Base-by-base conservation (phyloP, 2,329 filamentous ascomycete species). In the Penicillium sp. region DNA sequence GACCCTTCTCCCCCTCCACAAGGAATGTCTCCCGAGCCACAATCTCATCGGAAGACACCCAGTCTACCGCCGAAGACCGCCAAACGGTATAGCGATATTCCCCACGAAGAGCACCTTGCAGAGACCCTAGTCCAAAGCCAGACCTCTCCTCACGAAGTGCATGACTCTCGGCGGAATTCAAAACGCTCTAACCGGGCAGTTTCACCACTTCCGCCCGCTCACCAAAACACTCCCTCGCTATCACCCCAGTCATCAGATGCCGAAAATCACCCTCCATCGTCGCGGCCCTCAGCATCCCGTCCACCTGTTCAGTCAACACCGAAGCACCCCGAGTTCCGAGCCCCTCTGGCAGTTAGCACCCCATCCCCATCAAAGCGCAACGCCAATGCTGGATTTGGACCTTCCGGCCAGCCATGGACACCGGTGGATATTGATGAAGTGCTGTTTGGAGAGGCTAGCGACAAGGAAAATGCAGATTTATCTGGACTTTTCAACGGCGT, bases 221-320 rank as follows among this genome's bases (percentile, higher is more conserved):
- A 68, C 27, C 67, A 69, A 55, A 66, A 63, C 13, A 83, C 84
- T 0, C 87, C 86, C 0, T 89, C 87, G 0, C 82, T 83, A 19
- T 89, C 89, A 1, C 87, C 87, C 0, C 89, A 91, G 65, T 88
- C 89, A 1, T 92, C 90, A 0, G 88, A 94, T 69, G 88, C 88
- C 0, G 90, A 94, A 72, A 93, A 93, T 64, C 86, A 84, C 47
- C 89, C 89, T 1, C 90, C 90, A 0, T 89, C 88, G 1, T 86
- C 86, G 5, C 84, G 80, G 52, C 83, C 82, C 1, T 78, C 81
- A 3, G 79, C 78, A 51, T 80, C 76, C 60, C 67, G 75, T 57
- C 63, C 74, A 23, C 75, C 71, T 43, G 58, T 68, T 43, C 59
- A 66, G 40, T 74, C 68, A 21, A 69, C 73, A 10, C 67, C 72